Conservation (phyloP, 106 monocot genomes). For the Dioscorea alata region DNA sequence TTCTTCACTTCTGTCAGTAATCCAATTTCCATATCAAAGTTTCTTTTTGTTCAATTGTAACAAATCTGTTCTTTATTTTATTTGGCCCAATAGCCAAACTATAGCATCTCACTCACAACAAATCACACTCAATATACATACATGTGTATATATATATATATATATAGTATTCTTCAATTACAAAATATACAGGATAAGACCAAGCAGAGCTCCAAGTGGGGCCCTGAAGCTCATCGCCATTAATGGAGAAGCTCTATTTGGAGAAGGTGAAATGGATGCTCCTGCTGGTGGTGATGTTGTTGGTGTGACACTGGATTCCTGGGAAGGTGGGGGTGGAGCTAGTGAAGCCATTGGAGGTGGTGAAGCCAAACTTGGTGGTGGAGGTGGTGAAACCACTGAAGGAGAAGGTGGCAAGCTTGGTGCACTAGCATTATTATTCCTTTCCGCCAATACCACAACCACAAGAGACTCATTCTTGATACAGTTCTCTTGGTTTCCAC, state of each 20-base stretch:
- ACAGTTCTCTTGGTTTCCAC: slow-evolving; percentile 43
- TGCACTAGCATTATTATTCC: slow-evolving; percentile 5
- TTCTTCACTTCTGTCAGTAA: too few relatives aligned
- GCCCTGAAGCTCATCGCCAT: slow-evolving; percentile 14
- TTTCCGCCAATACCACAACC: slow-evolving; percentile 19
- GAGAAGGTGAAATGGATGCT: slow-evolving; percentile 2
- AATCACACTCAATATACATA: too few relatives aligned
- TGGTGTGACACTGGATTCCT: slow-evolving; percentile 1
- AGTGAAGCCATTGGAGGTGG: not conserved
- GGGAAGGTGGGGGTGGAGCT: slow-evolving; percentile 6
- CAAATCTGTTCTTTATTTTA: too few relatives aligned
- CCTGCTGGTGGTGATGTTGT: slow-evolving; percentile 5
- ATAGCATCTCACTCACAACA: too few relatives aligned
- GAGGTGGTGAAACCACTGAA: not conserved
- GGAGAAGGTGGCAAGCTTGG: slow-evolving; percentile 7
- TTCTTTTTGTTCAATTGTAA: too few relatives aligned
- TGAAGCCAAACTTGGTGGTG: not conserved
- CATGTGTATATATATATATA: too few relatives aligned
- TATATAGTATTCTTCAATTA: not conserved
- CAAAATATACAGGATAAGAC: not conserved
- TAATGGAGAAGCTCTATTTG: slow-evolving; percentile 13
- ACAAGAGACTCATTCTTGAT: slow-evolving; percentile 20
- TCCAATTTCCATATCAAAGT: too few relatives aligned
- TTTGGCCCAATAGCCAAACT: too few relatives aligned
- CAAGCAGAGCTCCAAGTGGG: not conserved